Base-by-base conservation (phyloP, 352 stramenopile genomes). In the Elongisporangium anandrum region DNA sequence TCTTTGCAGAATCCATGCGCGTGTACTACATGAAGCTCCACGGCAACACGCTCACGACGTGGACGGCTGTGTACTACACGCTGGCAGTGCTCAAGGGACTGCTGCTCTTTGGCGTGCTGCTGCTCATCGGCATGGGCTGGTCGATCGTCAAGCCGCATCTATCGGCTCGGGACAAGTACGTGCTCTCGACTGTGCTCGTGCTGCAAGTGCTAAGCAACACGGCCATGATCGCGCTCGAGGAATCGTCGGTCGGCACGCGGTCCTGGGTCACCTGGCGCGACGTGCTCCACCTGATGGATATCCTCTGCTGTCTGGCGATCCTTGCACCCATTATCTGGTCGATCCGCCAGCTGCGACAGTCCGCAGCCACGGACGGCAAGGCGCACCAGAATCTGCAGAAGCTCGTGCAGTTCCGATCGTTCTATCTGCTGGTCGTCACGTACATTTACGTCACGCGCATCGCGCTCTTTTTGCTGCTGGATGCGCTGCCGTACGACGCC, bases 391-490 rank as follows among this genome's bases (percentile, higher is more conserved):
- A 93, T 29, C 72, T 99, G 23, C 72, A 85, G 21, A 98, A 98
- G 62, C 84, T 99, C 21, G 94, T 88, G 59, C 87, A 98, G 53
- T 99, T 99, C 74, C 91, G 95, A 41, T 86, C 86, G 12, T 99
- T 99, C 72, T 99, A 99, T 72, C 60, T 98, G 12, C 71, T 98
- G 19, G 96, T 99, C 13, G 88, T 99, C 20, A 82, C 78, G n/a
- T 99, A 99, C 65, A 93, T 99, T 50, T 99, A 99, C 75, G 91
- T 98, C 58, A 99, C 97, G 51, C 84, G 97, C n/a, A 96, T 99
- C 65, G 85, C 96, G 52, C 79, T 99, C 4, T 98, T 97, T 55
- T 65, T 99, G 0, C 81, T 99, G 54, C 72, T 86, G 1, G 91
- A 93, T 22, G 90, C 81, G 23, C 70, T 99, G 49, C 88, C 87